Evolutionary conservation across 495 filamentous ascomycete species (phyloP).

Genomic region (Chaetomium tenue): DNA sequence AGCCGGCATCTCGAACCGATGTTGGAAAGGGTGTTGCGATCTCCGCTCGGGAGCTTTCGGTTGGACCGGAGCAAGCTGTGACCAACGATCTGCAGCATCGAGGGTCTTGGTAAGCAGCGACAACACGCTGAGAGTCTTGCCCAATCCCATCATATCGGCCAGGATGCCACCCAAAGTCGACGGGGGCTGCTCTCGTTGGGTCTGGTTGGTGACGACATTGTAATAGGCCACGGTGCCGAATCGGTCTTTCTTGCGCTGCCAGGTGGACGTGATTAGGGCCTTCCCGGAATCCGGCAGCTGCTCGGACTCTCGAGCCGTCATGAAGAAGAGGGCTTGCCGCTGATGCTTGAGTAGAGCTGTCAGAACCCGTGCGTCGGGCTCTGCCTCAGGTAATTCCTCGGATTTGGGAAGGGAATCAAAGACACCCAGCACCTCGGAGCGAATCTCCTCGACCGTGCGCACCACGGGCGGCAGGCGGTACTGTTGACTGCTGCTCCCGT

Average conservation of each 20-base stretch:
- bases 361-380: constrained; percentile 57
- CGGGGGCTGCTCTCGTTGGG: constrained; percentile 60
- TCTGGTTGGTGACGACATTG: constrained; percentile 78
- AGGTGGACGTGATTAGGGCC: constrained; percentile 67
- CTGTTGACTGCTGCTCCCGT: constrained; percentile 14
- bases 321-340: constrained; percentile 86
- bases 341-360: constrained; percentile 83
- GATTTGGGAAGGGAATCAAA: constrained; percentile 76
- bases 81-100: constrained; percentile 58
- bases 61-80: constrained; percentile 41
- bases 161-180: constrained; percentile 82
- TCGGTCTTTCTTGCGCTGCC: constrained; percentile 55
- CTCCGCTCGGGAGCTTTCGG: constrained; percentile 43
- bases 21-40: constrained; percentile 31
- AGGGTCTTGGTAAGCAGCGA: constrained; percentile 67
- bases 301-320: constrained; percentile 74
- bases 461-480: constrained; percentile 31
- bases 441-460: constrained; percentile 78
- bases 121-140: constrained; percentile 88
- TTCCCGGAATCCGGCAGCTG: constrained; percentile 35
- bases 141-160: constrained; percentile 97
- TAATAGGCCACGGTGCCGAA: constrained; percentile 63
- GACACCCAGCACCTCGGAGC: constrained; percentile 77
- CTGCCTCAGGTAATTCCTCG: constrained; percentile 74
- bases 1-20: constrained; percentile 38